Conservation (phyloP, 768 basidiomycete genomes). For the Calocera viscosa region DNA sequence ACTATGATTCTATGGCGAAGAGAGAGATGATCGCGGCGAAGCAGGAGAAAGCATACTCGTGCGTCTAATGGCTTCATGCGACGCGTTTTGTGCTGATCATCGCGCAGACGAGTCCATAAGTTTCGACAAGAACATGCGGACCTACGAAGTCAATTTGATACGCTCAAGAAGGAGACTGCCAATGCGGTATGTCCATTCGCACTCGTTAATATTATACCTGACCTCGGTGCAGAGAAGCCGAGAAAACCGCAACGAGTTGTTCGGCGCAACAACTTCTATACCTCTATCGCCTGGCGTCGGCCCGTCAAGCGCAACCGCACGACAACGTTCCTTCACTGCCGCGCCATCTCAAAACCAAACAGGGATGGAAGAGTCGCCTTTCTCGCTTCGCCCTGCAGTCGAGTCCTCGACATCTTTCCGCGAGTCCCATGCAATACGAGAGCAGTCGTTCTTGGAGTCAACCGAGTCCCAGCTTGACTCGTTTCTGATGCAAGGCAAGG, state of each 20-base stretch:
- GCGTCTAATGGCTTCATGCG: conserved; percentile 26
- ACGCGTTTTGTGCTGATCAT: neutral
- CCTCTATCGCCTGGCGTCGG: conserved; percentile 29
- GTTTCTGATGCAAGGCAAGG: conserved; percentile 82
- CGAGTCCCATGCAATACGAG: conserved; percentile 68
- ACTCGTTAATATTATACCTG: neutral
- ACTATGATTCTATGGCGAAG: conserved; percentile 93
- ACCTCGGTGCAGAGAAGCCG: conserved; percentile 7
- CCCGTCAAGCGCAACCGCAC: conserved; percentile 51
- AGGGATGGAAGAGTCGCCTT: conserved; percentile 12
- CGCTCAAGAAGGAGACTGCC: conserved; percentile 48
- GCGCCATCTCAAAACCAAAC: conserved; percentile 17
- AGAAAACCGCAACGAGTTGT: conserved; percentile 12
- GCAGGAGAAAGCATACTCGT: conserved; percentile 92
- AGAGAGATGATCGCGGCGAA: conserved; percentile 93
- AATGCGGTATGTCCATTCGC: conserved; percentile 32
- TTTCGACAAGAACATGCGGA: conserved; percentile 80
- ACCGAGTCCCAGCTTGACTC: conserved; percentile 75
- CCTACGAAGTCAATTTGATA: conserved; percentile 71
- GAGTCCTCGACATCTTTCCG: conserved; percentile 41
- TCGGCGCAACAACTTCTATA: conserved; percentile 10
- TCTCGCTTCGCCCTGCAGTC: conserved; percentile 22
- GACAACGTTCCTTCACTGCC: conserved; percentile 30
- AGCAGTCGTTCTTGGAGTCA: conserved; percentile 79
- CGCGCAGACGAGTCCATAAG: conserved; percentile 73